These are phyloP conservation scores for Penicillium palitans DNA, from an alignment of 2,329 filamentous ascomycete genomes.

Conservation along the genomic window DNA sequence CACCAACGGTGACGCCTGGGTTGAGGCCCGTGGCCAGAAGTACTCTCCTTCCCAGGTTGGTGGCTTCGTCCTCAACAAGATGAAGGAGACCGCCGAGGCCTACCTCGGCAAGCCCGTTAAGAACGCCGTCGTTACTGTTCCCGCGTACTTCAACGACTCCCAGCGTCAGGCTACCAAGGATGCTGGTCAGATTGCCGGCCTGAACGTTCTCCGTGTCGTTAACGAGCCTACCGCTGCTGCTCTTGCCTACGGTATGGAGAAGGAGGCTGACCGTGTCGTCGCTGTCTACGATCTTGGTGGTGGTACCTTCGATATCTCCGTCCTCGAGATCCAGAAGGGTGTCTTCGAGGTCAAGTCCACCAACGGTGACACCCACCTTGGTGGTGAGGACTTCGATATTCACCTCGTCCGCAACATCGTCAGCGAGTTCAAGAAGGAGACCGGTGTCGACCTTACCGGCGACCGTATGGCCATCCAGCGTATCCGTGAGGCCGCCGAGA, in stretches of 20 bases:
- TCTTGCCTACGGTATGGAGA: constrained; percentile 93
- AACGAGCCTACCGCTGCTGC: constrained; percentile 97
- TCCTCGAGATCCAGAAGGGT: constrained; percentile 95
- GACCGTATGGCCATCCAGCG: constrained; percentile 99
- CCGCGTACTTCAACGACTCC: constrained; percentile 98
- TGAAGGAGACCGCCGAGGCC: constrained; percentile 97
- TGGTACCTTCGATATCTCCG: constrained; percentile 98
- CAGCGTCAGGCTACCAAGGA: constrained; percentile 98
- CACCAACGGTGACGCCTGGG: constrained; percentile 94
- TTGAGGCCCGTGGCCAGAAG: constrained; percentile 87
- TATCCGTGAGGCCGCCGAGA: constrained; percentile 97
- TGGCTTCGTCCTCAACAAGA: constrained; percentile 95
- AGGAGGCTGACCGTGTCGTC: constrained; percentile 84
- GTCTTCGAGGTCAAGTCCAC: constrained; percentile 99
- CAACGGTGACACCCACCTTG: constrained; percentile 97
- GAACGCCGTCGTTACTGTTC: constrained; percentile 96
- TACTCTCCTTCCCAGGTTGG: constrained; percentile 98
- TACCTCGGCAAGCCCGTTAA: constrained; percentile 88
- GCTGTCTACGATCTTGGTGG: constrained; percentile 97
- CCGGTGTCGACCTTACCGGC: constrained; percentile 80
- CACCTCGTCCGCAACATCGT: constrained; percentile 90
- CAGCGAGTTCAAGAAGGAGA: constrained; percentile 94
- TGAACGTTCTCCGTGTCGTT: constrained; percentile 95
- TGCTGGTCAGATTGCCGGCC: constrained; percentile 90
- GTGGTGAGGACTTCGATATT: constrained; percentile 98